phyloP scores from a whole-genome alignment of 805 yeast genomes.

The Kregervanrija pseudodelftensis region DNA sequence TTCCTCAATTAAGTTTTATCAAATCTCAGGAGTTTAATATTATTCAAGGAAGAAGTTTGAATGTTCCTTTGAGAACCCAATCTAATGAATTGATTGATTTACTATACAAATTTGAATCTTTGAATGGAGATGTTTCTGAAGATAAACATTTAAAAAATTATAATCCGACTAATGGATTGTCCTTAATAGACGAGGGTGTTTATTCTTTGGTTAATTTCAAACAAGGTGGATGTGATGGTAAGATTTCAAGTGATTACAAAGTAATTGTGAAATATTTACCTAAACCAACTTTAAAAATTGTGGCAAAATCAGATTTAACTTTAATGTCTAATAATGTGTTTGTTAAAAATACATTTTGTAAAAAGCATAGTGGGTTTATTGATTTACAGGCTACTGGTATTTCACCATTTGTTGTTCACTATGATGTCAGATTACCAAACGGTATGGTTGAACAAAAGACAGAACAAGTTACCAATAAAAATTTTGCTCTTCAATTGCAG shows the following conservation, averaged over 20 bases:
- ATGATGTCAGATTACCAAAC: constrained; percentile 52
- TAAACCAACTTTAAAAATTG: constrained; percentile 21
- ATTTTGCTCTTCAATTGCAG: constrained; percentile 31
- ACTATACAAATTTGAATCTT: constrained; percentile 24
- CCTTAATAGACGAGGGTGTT: constrained; percentile 34
- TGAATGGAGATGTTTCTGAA: constrained; percentile 14
- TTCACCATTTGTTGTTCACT: constrained; percentile 60
- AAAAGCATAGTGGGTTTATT: constrained; percentile 16
- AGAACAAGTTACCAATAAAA: constrained; percentile 40
- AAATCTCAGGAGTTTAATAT: constrained; percentile 30
- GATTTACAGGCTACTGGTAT: constrained; percentile 46
- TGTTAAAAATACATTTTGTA: constrained; percentile 17
- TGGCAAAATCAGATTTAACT: constrained; percentile 5
- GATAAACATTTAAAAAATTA: constrained; percentile 8
- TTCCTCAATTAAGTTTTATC: constrained; percentile 43
- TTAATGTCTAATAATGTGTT: constrained; percentile 2
- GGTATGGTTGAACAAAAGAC: constrained; percentile 35
- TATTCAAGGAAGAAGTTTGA: constrained; percentile 54
- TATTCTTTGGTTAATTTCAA: constrained; percentile 33
- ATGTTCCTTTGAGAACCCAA: constrained; percentile 45
- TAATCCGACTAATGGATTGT: constrained; percentile 22
- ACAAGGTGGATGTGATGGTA: constrained; percentile 42
- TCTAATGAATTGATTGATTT: constrained; percentile 26
- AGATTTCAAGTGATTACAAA: constrained; percentile 16
- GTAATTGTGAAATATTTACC: constrained; percentile 23